Evolutionary conservation across 495 filamentous ascomycete genomes (phyloP).

Genomic region (Penicillium paradoxum): DNA sequence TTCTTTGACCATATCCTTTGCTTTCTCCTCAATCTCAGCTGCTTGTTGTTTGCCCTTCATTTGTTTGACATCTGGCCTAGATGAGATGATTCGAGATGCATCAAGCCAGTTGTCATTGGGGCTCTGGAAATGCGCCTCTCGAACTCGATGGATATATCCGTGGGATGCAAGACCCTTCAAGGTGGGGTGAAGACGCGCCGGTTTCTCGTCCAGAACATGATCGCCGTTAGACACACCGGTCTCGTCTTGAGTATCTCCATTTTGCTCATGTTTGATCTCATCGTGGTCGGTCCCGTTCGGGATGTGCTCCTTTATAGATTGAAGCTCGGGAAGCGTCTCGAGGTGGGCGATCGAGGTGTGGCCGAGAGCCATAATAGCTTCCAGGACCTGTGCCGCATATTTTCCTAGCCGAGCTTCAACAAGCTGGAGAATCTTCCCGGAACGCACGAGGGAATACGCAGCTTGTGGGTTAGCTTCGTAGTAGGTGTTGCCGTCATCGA

Average conservation of each 20-base stretch:
- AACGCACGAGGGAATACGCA: slow-evolving; percentile 73
- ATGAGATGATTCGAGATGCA: slow-evolving; percentile 37
- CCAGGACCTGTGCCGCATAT: slow-evolving; percentile 63
- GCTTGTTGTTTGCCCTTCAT: slow-evolving; percentile 57
- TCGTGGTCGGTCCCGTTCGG: slow-evolving; percentile 33
- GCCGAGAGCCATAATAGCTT: slow-evolving; percentile 69
- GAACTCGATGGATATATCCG: slow-evolving; percentile 46
- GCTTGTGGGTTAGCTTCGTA: slow-evolving; percentile 75
- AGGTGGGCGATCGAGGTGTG: slow-evolving; percentile 72
- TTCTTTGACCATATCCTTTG: slow-evolving; percentile 27
- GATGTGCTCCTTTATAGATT: slow-evolving; percentile 5
- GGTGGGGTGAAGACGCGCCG: slow-evolving; percentile 37
- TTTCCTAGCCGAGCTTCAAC: slow-evolving; percentile 65
- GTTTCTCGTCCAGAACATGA: slow-evolving; percentile 14
- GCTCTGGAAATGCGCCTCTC: slow-evolving; percentile 49
- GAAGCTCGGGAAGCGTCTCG: slow-evolving; percentile 37
- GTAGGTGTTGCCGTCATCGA: slow-evolving; percentile 56
- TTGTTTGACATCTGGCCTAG: slow-evolving; percentile 34
- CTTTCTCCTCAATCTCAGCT: slow-evolving; percentile 44
- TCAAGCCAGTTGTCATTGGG: slow-evolving; percentile 46
- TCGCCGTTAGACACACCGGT: slow-evolving; percentile 21
- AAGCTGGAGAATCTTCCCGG: slow-evolving; percentile 75
- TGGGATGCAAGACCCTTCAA: slow-evolving; percentile 43
- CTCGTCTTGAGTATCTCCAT: slow-evolving; percentile 20
- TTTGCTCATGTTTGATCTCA: slow-evolving; percentile 26